Evolutionary conservation across 495 filamentous ascomycete genomes (phyloP).

Genomic region (Neurospora sp.): DNA sequence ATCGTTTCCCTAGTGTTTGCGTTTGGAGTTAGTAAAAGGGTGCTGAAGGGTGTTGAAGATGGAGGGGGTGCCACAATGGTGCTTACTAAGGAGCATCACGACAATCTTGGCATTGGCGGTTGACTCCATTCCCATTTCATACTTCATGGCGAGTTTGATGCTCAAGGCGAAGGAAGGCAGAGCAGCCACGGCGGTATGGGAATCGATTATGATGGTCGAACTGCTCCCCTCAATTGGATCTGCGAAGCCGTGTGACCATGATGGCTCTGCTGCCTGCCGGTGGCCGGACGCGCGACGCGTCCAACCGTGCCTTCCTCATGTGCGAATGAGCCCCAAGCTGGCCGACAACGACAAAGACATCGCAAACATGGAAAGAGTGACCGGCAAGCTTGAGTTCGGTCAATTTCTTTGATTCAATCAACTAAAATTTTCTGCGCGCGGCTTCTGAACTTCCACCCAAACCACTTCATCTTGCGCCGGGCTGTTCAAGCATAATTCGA

Average conservation of each 20-base stretch:
- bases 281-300: background rate
- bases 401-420: background rate
- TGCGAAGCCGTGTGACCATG: background rate
- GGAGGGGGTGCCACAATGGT: background rate
- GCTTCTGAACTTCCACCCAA: too few relatives aligned
- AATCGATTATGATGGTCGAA: background rate
- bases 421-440: too few relatives aligned
- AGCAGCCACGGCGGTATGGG: too few relatives aligned
- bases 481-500: too few relatives aligned
- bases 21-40: background rate
- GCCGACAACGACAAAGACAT: background rate
- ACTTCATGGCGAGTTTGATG: background rate
- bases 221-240: background rate
- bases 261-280: background rate
- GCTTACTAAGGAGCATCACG: background rate
- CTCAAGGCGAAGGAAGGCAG: background rate
- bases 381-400: too few relatives aligned
- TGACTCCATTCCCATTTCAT: background rate
- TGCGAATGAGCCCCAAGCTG: background rate
- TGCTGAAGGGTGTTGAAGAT: background rate
- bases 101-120: background rate
- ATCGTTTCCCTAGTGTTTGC: background rate
- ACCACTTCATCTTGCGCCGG: too few relatives aligned
- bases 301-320: background rate
- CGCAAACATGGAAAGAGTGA: background rate